These are phyloP conservation scores for Linaria vulgaris DNA, from an alignment of 257 asterid species.

Conservation along the genomic window DNA sequence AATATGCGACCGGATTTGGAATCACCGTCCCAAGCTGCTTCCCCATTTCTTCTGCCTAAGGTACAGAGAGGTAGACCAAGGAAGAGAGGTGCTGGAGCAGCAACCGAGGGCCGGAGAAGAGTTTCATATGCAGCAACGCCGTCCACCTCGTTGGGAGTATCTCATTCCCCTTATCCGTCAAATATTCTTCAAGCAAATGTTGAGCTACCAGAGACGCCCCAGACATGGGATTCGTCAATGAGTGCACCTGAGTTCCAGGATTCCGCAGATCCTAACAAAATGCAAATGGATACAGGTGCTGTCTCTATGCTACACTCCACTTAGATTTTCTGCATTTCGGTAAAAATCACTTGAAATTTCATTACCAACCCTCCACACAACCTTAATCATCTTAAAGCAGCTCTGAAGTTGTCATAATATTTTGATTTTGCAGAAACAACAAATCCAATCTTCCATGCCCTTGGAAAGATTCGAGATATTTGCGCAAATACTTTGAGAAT, in stretches of 20 bases:
- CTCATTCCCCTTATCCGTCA: conserved; percentile 40
- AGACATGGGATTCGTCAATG: conserved; percentile 53
- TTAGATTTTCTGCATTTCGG: conserved; percentile 1
- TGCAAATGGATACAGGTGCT: conserved; percentile 45
- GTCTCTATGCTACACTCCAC: conserved; percentile 1
- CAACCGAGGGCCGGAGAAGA: conserved; percentile 42
- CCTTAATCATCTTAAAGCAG: conserved; percentile 11
- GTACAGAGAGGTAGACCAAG: conserved; percentile 65
- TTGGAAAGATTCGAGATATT: conserved; percentile 53
- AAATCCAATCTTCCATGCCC: conserved; percentile 45
- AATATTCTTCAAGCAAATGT: conserved; percentile 25
- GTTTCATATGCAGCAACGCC: conserved; percentile 31
- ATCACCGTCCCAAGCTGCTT: conserved; percentile 37
- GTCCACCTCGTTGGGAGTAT: conserved; percentile 35
- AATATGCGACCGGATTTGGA: conserved; percentile 39
- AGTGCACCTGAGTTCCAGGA: conserved; percentile 40
- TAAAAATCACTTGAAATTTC: neutral
- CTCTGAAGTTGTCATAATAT: neutral
- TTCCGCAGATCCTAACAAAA: conserved; percentile 35
- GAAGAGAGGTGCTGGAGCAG: conserved; percentile 56
- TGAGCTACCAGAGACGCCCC: conserved; percentile 47
- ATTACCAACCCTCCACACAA: conserved; percentile 9
- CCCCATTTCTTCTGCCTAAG: conserved; percentile 44
- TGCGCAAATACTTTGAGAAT: conserved; percentile 43
- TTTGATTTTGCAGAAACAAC: conserved; percentile 37